Conservation (phyloP, 768 basidiomycete species). For the Hygrocybe punicea region DNA sequence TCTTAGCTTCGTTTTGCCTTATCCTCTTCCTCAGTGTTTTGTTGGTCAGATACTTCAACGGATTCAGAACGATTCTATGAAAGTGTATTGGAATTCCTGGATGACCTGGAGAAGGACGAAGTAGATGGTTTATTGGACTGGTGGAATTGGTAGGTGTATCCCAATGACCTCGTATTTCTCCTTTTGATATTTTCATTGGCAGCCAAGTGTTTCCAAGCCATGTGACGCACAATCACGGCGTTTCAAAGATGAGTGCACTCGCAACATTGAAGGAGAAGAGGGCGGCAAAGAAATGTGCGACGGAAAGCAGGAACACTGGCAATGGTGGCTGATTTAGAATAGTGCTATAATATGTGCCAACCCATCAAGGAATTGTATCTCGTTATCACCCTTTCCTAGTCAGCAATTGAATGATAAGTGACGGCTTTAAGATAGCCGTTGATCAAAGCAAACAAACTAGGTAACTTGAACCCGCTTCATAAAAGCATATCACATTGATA, state of each 20-base stretch:
- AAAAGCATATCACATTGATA: too few species aligned
- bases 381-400: too few species aligned
- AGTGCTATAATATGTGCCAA: too few species aligned
- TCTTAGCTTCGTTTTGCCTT: slow-evolving; percentile 13
- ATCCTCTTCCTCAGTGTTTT: slow-evolving; percentile 15
- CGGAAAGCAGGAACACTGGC: too few species aligned
- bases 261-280: neutral
- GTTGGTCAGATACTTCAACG: slow-evolving; percentile 15
- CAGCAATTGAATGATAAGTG: too few species aligned
- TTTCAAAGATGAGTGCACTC: neutral
- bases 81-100: slow-evolving; percentile 16
- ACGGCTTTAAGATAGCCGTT: too few species aligned
- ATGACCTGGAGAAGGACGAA: slow-evolving; percentile 18
- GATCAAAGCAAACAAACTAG: too few species aligned
- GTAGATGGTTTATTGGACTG: slow-evolving; percentile 11
- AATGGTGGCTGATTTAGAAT: too few species aligned
- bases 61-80: slow-evolving; percentile 25
- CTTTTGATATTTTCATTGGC: neutral
- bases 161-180: neutral
- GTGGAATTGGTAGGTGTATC: slow-evolving; percentile 17
- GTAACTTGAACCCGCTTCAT: too few species aligned
- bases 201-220: neutral
- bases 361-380: too few species aligned
- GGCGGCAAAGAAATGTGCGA: neutral
- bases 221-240: neutral